A percentile compares a stretch with the other conserved stretches of the same genome.
These are phyloP conservation scores for Pseudisothecium myosuroides DNA, from an alignment of 225 moss, liverwort and hornwort species.

Conservation along the genomic window DNA sequence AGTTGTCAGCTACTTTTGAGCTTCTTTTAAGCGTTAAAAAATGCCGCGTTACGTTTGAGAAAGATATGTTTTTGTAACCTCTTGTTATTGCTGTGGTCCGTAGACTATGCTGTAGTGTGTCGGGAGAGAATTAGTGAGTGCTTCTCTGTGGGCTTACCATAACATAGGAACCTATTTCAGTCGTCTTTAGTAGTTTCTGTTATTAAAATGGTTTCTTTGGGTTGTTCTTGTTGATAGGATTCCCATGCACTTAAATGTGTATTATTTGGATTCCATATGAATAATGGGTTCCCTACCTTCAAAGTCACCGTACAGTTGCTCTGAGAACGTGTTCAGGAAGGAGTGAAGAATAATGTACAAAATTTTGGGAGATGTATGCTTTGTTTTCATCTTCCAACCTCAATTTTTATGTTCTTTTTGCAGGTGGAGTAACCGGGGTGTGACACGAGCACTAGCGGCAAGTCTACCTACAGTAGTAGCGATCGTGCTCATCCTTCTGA, in stretches of 20 bases:
- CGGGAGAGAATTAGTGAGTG: not conserved
- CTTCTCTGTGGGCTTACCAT: not conserved
- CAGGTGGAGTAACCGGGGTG: slow-evolving; percentile 57
- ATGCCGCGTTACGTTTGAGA: not conserved
- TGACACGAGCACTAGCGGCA: slow-evolving; percentile 47
- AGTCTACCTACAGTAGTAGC: slow-evolving; percentile 63
- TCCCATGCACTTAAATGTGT: not conserved
- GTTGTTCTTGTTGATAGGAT: not conserved
- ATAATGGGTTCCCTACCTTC: not conserved
- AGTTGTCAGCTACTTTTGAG: not conserved
- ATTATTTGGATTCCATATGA: not conserved
- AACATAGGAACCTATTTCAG: not conserved
- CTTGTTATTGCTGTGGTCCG: not conserved
- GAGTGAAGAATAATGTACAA: not conserved
- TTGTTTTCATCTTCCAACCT: not conserved
- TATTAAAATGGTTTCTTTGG: not conserved
- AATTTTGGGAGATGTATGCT: not conserved
- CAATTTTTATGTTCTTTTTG: not conserved
- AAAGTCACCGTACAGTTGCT: not conserved
- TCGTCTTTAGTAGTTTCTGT: not conserved
- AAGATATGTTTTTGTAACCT: not conserved
- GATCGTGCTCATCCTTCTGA: slow-evolving; percentile 54
- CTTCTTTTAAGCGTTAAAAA: not conserved
- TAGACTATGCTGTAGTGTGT: not conserved
- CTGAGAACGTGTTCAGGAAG: not conserved